These are phyloP conservation scores for Echites panduratus DNA, from an alignment of 257 asterid species.

Conservation along the genomic window DNA sequence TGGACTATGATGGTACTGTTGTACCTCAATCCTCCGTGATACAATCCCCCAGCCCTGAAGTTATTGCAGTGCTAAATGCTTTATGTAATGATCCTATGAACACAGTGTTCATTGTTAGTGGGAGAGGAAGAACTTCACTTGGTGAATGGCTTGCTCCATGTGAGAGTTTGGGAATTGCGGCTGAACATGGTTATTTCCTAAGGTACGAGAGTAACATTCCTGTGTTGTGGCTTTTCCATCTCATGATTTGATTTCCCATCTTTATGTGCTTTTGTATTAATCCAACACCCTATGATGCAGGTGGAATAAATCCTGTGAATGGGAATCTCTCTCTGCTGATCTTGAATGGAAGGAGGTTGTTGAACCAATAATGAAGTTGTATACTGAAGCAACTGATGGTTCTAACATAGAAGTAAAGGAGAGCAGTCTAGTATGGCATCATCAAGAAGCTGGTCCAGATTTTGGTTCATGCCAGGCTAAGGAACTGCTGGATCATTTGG, in stretches of 20 bases:
- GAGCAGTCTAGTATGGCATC: constrained; percentile 94
- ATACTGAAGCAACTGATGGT: constrained; percentile 89
- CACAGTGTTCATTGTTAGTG: constrained; percentile 81
- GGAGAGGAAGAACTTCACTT: constrained; percentile 60
- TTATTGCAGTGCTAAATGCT: constrained; percentile 47
- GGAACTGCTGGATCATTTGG: constrained; percentile 75
- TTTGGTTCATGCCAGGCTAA: constrained; percentile 88
- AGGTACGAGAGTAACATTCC: constrained; percentile 38
- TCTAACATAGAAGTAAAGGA: constrained; percentile 80
- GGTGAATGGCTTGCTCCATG: constrained; percentile 81
- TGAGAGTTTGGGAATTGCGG: constrained; percentile 72
- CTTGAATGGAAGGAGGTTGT: constrained; percentile 85
- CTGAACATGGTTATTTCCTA: constrained; percentile 82
- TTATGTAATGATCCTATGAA: constrained; percentile 66
- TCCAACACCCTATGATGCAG: constrained; percentile 28
- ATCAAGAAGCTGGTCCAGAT: constrained; percentile 74
- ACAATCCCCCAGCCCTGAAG: constrained; percentile 59
- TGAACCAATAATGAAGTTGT: constrained; percentile 72
- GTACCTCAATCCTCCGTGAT: constrained; percentile 65
- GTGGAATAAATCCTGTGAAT: constrained; percentile 48
- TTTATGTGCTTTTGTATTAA: neutral
- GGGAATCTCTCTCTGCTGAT: constrained; percentile 66
- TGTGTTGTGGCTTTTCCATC: neutral
- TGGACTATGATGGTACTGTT: constrained; percentile 94
- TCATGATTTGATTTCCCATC: neutral